A percentile compares a stretch with the other conserved stretches of the same genome.
Evolutionary conservation across 176 grass and related monocot genomes (phyloP).

Genomic region (Carex scoparia): DNA sequence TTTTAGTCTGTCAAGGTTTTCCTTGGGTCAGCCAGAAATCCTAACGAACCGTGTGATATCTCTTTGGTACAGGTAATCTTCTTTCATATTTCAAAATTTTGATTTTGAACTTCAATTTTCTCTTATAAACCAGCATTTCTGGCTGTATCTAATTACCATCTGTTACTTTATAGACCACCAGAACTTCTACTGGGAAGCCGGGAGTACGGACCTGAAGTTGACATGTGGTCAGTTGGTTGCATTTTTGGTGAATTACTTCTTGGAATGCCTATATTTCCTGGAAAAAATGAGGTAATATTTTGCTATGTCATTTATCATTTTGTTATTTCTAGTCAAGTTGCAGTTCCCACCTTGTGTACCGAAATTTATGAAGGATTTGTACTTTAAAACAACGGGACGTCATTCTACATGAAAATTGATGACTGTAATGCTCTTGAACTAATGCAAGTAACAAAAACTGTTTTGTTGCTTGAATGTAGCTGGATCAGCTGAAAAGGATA

Average conservation of each 20-base stretch:
- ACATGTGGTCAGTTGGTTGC: conserved; percentile 99
- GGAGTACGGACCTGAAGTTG: conserved; percentile 78
- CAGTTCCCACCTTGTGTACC: not conserved
- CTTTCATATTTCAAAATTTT: not conserved
- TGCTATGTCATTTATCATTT: not conserved
- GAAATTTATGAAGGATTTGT: not conserved
- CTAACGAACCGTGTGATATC: conserved; percentile 95
- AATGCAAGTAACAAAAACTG: not conserved
- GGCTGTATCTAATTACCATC: not conserved
- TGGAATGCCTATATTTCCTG: conserved; percentile 79
- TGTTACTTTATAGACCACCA: conserved; percentile 68
- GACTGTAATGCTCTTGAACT: not conserved
- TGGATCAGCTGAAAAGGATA: conserved; percentile 78
- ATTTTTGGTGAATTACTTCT: conserved; percentile 90
- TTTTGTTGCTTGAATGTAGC: conserved; percentile 31
- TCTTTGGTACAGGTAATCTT: conserved; percentile 83
- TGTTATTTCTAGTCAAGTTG: not conserved
- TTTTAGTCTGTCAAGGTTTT: conserved; percentile 90
- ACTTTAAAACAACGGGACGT: not conserved
- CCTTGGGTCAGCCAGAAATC: conserved; percentile 76
- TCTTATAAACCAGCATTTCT: not conserved
- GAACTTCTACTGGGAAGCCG: conserved; percentile 77
- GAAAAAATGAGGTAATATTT: conserved; percentile 81
- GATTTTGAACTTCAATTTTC: not conserved
- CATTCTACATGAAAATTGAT: not conserved